Evolutionary conservation across 345 rosid genomes (phyloP).

Genomic region (Eucalyptus pumila): DNA sequence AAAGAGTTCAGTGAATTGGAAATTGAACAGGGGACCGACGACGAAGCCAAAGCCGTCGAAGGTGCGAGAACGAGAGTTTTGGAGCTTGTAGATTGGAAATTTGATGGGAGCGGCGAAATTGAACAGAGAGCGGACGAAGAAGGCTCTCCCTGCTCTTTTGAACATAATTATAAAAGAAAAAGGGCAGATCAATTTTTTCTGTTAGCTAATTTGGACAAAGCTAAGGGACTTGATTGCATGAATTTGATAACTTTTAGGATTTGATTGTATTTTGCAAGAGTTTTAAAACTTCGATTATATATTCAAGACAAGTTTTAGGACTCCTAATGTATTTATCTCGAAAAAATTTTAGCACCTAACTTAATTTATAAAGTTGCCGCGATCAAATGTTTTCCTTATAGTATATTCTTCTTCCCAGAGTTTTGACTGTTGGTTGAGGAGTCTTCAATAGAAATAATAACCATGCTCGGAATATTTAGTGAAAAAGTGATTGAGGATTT

Average conservation of each 20-base stretch:
- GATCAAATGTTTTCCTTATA: background rate
- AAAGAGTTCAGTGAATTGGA: background rate
- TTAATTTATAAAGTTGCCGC: background rate
- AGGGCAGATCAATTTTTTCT: background rate
- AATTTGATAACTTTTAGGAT: background rate
- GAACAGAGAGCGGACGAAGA: background rate
- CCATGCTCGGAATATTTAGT: background rate
- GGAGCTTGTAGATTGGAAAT: background rate
- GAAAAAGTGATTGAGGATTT: background rate
- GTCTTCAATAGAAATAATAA: background rate
- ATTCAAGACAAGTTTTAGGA: background rate
- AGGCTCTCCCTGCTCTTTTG: background rate
- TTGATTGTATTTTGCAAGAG: too few species aligned
- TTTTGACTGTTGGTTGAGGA: background rate
- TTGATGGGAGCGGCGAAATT: background rate
- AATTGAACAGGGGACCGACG: background rate
- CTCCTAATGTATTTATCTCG: rapidly evolving
- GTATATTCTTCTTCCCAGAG: background rate
- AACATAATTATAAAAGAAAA: background rate
- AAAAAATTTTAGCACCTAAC: rapidly evolving
- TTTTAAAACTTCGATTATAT: background rate
- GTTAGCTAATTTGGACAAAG: too few species aligned
- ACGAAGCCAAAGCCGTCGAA: background rate
- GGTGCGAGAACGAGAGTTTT: background rate
- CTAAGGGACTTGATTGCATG: background rate